Evolutionary conservation across 352 stramenopile genomes (phyloP), one percentile per base, ranked within the genome.

Genomic region (Phytophthora quininea): DNA sequence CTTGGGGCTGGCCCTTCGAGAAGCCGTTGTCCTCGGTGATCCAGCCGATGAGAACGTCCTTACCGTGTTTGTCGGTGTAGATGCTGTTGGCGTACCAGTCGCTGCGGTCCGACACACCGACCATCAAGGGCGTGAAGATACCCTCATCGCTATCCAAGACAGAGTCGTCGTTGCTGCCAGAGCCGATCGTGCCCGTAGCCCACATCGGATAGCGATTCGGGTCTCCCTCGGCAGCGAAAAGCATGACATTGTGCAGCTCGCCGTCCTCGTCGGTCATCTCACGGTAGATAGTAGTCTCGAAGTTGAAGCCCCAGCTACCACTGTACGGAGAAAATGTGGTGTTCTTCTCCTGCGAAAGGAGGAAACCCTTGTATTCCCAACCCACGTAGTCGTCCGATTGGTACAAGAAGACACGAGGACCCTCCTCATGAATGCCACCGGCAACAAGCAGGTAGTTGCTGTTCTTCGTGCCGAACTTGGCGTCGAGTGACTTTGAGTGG

Each of bases 1-100:
- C 82, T 60, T 91, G 82, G 10, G 81, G 80, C 56, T 91, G 82
- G 27, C 60, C 73, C 2, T 59, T 53, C 6, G 60, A 53, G 59
- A 79, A 89, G 33, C 64, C 68, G 31, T 80, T 91, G 69, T 87
- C 71, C 57, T 91, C 82, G 2, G 64, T 74, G 59, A 89, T 88
- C 82, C 82, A 91, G 24, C 80, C 82, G 51, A 86, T 80, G 27
- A 91, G 48, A 9, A 91, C 76, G 29, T 84, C 30, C 74, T 88
- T 88, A 62, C 71, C 71, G 52, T 80, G 69, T 32, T 82, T 74
- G 69, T 91, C 76, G 10, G 78, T 85, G 76, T 88, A 86, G 48
- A 89, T 79, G 54, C 65, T 82, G 68, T 88, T 89, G 37, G 82
- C 82, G 61, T 91, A 91, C 82, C 82, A 91, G 64, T 87, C 69